A percentile compares a stretch with the other conserved stretches of the same genome.
Evolutionary conservation across 2,329 filamentous ascomycete species (phyloP).

Genomic region (Botrytis elliptica): DNA sequence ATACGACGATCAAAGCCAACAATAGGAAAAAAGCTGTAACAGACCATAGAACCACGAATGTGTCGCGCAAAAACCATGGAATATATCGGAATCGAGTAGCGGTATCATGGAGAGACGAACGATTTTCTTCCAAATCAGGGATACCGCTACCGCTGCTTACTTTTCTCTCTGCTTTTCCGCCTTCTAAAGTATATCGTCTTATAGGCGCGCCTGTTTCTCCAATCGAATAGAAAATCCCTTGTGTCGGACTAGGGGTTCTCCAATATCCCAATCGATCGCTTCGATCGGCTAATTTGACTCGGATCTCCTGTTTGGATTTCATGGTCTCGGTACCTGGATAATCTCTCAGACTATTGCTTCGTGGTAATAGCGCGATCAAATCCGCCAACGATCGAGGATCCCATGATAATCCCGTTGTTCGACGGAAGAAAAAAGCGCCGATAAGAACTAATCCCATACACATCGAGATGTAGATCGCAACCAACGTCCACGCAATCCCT

Average conservation of each 20-base stretch:
- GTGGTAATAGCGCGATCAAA: constrained; percentile 72
- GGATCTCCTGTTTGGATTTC: constrained; percentile 51
- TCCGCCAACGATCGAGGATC: constrained; percentile 81
- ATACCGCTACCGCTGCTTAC: constrained; percentile 23
- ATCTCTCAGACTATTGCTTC: constrained; percentile 73
- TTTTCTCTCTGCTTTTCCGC: constrained; percentile 48
- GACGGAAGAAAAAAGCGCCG: constrained; percentile 61
- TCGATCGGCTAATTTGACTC: constrained; percentile 52
- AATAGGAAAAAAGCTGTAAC: constrained; percentile 61
- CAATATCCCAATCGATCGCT: constrained; percentile 84
- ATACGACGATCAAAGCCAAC: constrained; percentile 71
- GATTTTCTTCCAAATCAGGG: constrained; percentile 34
- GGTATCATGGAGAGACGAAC: constrained; percentile 28
- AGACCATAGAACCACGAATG: constrained; percentile 64
- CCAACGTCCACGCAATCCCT: constrained; percentile 73
- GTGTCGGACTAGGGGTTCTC: constrained; percentile 62
- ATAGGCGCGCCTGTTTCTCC: constrained; percentile 60
- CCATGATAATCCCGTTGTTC: constrained; percentile 78
- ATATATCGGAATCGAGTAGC: constrained; percentile 64
- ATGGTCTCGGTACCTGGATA: constrained; percentile 69
- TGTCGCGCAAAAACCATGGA: constrained; percentile 72
- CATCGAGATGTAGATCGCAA: constrained; percentile 70
- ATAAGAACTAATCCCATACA: constrained; percentile 57
- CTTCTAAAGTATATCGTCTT: constrained; percentile 50
- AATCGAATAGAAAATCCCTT: constrained; percentile 74